Percentiles rank a stretch among this genome's conserved stretches.
Conservation (phyloP, 225 moss, liverwort and hornwort species). For the Pseudoscleropodium purum region DNA sequence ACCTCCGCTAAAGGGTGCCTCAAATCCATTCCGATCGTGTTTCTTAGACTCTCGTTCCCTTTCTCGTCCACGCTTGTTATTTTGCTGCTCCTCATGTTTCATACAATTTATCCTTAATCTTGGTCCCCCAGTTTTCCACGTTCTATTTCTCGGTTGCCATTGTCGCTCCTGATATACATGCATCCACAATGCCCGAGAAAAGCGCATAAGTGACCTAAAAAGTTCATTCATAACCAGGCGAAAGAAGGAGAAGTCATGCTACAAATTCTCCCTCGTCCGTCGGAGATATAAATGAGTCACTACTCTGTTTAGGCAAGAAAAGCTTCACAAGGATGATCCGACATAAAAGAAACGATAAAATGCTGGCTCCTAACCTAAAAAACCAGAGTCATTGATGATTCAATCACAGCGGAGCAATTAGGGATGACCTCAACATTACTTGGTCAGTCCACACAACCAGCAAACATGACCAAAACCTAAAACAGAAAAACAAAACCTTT, state of each 20-base stretch:
- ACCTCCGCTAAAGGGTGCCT: constrained; percentile 29
- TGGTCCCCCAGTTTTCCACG: background rate
- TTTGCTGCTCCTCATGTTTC: constrained; percentile 51
- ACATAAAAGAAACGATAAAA: background rate
- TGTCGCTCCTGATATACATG: constrained; percentile 10
- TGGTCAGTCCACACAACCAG: background rate
- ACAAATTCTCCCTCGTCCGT: background rate
- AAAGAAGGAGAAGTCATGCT: background rate
- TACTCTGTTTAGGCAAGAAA: background rate
- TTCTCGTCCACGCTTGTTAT: constrained; percentile 44
- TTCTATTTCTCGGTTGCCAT: constrained; percentile 13
- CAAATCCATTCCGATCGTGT: constrained; percentile 34
- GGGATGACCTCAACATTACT: background rate
- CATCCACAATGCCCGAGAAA: background rate
- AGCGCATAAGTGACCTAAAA: background rate
- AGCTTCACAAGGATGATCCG: background rate
- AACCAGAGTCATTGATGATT: background rate
- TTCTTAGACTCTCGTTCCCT: constrained; percentile 45
- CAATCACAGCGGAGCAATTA: background rate
- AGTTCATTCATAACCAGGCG: background rate
- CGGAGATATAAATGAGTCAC: background rate
- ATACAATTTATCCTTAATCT: constrained; percentile 15
- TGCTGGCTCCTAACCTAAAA: background rate
- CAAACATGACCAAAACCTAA: background rate
- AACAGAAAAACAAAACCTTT: background rate